Evolutionary conservation across 2,329 filamentous ascomycete genomes (phyloP).

Genomic region (Diaporthe amygdali): DNA sequence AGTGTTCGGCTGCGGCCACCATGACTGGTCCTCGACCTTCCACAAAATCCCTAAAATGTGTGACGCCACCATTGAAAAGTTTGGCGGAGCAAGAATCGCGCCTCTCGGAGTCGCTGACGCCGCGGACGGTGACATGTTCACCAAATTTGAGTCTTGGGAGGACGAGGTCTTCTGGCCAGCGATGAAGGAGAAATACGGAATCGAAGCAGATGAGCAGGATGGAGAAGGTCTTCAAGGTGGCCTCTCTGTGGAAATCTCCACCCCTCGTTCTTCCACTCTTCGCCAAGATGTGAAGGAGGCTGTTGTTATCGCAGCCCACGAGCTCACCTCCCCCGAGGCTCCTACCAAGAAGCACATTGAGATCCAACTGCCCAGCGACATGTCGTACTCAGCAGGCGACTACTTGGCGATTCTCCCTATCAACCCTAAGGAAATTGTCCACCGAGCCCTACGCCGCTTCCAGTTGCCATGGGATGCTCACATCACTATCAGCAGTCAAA

Average conservation of each 20-base stretch:
- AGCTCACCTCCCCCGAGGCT: constrained; percentile 53
- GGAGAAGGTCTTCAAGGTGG: constrained; percentile 34
- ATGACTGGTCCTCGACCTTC: constrained; percentile 65
- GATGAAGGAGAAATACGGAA: constrained; percentile 45
- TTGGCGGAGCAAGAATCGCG: constrained; percentile 52
- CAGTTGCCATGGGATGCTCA: constrained; percentile 71
- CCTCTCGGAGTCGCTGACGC: constrained; percentile 62
- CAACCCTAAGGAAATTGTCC: constrained; percentile 67
- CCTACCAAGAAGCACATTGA: constrained; percentile 68
- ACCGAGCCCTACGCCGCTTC: constrained; percentile 68
- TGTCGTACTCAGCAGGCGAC: constrained; percentile 74
- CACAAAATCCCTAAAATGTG: constrained; percentile 68
- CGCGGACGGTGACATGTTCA: constrained; percentile 66
- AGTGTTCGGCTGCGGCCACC: constrained; percentile 69
- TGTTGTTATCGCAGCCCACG: constrained; percentile 56
- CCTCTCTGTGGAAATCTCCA: constrained; percentile 53
- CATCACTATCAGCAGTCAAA: constrained; percentile 59
- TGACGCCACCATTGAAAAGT: constrained; percentile 54
- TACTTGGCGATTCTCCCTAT: constrained; percentile 76
- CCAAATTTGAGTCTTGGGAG: constrained; percentile 67
- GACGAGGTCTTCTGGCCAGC: constrained; percentile 55
- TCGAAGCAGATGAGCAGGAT: constrained; percentile 18
- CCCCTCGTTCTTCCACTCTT: constrained; percentile 57
- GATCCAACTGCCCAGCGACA: constrained; percentile 68
- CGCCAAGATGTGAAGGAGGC: constrained; percentile 66